Conservation (phyloP, 352 stramenopile genomes). For the Saprolegnia parasitica region DNA sequence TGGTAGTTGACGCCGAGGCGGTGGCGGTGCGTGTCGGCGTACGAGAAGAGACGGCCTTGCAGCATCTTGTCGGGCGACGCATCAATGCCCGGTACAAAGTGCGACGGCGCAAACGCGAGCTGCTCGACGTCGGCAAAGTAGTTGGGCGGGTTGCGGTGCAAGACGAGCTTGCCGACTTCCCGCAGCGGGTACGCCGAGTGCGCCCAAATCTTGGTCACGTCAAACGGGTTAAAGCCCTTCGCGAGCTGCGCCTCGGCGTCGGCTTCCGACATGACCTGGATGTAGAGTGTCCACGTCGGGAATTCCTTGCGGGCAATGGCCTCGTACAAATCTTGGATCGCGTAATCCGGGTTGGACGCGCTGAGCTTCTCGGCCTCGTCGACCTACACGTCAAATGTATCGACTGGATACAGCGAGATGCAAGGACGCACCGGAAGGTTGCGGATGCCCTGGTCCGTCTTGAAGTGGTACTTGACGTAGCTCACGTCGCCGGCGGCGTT, state of each 20-base stretch:
- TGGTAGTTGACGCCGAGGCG: conserved; percentile 88
- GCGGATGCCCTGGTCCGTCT: conserved; percentile 86
- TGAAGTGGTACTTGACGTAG: conserved; percentile 94
- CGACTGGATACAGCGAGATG: neutral
- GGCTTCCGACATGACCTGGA: conserved; percentile 87
- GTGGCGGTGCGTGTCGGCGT: conserved; percentile 84
- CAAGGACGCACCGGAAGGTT: conserved; percentile 52
- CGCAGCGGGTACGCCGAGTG: conserved; percentile 81
- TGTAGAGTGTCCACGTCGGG: conserved; percentile 85
- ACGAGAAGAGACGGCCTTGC: conserved; percentile 85
- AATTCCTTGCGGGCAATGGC: conserved; percentile 78
- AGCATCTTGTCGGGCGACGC: conserved; percentile 90
- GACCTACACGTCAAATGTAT: conserved; percentile 18
- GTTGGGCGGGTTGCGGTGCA: conserved; percentile 90
- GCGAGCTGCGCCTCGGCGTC: conserved; percentile 42
- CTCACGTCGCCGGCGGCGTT: conserved; percentile 65
- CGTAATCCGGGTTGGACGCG: conserved; percentile 80
- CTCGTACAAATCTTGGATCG: conserved; percentile 89
- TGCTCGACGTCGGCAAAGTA: conserved; percentile 94
- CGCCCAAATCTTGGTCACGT: conserved; percentile 92
- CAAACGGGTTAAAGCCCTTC: conserved; percentile 83
- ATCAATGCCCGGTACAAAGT: conserved; percentile 90
- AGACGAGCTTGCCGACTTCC: conserved; percentile 81
- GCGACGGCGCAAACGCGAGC: conserved; percentile 84
- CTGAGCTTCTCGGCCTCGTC: conserved; percentile 68